These are phyloP conservation scores for Ilyonectria robusta DNA, from an alignment of 2,329 filamentous ascomycete genomes.

Conservation along the genomic window DNA sequence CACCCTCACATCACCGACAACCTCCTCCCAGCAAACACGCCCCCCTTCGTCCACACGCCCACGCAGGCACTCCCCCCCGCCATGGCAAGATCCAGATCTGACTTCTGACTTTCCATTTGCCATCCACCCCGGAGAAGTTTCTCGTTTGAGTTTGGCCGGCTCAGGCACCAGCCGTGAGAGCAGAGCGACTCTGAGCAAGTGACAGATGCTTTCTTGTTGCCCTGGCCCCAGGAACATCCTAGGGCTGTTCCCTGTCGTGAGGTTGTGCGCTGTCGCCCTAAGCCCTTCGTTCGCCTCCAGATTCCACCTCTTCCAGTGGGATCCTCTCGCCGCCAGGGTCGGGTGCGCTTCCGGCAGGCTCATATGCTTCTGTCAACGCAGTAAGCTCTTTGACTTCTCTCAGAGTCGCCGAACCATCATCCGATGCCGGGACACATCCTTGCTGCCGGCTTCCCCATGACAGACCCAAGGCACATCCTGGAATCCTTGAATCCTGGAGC, in stretches of 20 bases:
- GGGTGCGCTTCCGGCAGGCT: neutral
- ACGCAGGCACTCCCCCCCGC: neutral
- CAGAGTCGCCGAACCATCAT: constrained; percentile 10
- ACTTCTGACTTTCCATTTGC: constrained; percentile 9
- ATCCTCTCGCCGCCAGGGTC: neutral
- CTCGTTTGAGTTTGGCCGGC: constrained; percentile 13
- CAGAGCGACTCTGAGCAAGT: neutral
- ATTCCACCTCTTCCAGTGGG: neutral
- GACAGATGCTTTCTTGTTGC: neutral
- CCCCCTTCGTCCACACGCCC: neutral
- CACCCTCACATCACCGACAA: constrained; percentile 4
- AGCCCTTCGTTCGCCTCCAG: neutral
- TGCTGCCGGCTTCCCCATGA: neutral
- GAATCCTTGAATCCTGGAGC: neutral
- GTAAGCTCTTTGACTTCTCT: neutral
- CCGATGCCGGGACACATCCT: constrained; percentile 2
- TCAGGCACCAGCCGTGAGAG: neutral
- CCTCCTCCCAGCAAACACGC: constrained; percentile 28
- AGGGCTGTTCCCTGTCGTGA: neutral
- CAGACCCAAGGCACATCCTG: neutral
- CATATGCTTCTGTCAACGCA: neutral
- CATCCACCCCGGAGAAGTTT: constrained; percentile 23
- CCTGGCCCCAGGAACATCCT: constrained; percentile 8
- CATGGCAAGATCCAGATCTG: constrained; percentile 32
- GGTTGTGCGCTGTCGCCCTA: neutral